Conservation (phyloP, 441 rosid genomes). For the Capsella rubella region DNA sequence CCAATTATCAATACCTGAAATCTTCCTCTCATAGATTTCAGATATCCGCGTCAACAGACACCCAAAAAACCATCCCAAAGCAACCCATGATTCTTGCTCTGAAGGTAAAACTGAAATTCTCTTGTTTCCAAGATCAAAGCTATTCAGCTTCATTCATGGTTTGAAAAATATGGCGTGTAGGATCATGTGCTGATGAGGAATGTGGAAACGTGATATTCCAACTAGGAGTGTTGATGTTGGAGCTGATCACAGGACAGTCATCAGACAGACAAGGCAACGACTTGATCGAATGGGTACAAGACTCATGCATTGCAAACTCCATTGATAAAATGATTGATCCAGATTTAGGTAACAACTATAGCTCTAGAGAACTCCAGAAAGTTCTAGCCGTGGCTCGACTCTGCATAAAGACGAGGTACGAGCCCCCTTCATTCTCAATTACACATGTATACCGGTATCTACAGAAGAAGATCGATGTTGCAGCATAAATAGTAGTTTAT, state of each 20-base stretch:
- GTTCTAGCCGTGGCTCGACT: constrained; percentile 76
- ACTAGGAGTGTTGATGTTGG: constrained; percentile 85
- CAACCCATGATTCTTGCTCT: constrained; percentile 48
- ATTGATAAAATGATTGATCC: constrained; percentile 88
- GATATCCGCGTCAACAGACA: constrained; percentile 63
- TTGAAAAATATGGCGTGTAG: constrained; percentile 4
- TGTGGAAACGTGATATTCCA: constrained; percentile 68
- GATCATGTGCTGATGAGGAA: constrained; percentile 50
- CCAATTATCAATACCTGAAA: neutral
- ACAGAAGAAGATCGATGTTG: constrained; percentile 63
- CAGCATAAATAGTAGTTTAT: constrained; percentile 32
- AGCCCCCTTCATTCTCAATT: constrained; percentile 63
- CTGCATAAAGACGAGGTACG: constrained; percentile 67
- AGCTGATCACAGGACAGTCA: constrained; percentile 90
- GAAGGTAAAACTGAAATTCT: constrained; percentile 53
- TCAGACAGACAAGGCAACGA: constrained; percentile 70
- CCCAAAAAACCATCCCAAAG: constrained; percentile 41
- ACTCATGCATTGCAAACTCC: constrained; percentile 63
- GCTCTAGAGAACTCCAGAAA: constrained; percentile 66
- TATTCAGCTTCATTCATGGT: neutral
- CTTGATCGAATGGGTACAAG: constrained; percentile 84
- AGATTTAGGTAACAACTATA: constrained; percentile 74
- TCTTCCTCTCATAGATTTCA: constrained; percentile 58
- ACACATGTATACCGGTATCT: constrained; percentile 73
- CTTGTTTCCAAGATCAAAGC: constrained; percentile 12